phyloP scores from a whole-genome alignment of 1,139 yeast species.

The Tardiomyces digboiensis region DNA sequence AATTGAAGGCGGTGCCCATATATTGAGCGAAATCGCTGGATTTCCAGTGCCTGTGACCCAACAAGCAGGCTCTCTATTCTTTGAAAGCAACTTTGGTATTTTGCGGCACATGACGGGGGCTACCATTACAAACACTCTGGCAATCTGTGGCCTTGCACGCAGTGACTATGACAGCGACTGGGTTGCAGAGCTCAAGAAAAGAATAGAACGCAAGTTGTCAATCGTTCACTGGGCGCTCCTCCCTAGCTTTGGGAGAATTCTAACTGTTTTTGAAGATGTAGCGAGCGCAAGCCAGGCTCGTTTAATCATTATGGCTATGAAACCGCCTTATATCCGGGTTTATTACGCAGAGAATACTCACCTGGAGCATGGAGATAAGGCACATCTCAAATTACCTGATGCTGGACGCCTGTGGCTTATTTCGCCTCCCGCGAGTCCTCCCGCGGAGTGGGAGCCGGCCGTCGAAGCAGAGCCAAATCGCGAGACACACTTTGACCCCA shows the following conservation, averaged over 20 bases:
- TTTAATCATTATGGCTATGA: constrained; percentile 3
- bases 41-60: no score
- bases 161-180: constrained; percentile 9
- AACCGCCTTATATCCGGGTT: constrained; percentile 9
- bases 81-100: no score
- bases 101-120: no score
- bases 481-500: constrained; percentile 12
- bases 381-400: constrained; percentile 29
- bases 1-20: no score
- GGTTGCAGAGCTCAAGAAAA: constrained; percentile 3
- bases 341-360: constrained; percentile 17
- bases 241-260: constrained; percentile 26
- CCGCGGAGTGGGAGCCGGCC: constrained; percentile 30
- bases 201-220: background rate
- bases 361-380: constrained; percentile 7
- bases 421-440: constrained; percentile 37
- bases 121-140: constrained; percentile 14
- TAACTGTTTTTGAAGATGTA: constrained; percentile 23
- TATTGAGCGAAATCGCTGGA: no score
- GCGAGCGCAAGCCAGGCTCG: constrained; percentile 21
- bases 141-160: constrained; percentile 13
- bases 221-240: constrained; percentile 27
- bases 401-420: constrained; percentile 31
- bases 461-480: constrained; percentile 31
- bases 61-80: no score